Base-by-base conservation (phyloP, 495 filamentous ascomycete species). In the Neurospora terricola region DNA sequence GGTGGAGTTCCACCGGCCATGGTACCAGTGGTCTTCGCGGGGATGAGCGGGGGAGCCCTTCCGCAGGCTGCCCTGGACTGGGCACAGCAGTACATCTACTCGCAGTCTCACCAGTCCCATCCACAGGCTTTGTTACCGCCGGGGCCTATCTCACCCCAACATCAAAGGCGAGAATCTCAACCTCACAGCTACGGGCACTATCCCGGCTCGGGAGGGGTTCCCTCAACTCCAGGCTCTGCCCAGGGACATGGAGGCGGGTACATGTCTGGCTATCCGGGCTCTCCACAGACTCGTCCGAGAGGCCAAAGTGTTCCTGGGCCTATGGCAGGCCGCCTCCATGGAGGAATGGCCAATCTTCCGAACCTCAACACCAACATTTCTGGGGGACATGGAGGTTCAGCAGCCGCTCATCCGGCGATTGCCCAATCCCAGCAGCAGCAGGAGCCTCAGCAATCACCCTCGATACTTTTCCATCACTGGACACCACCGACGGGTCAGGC, bases 401-500 rank as follows among this genome's bases (percentile, higher is more conserved):
- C 71, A n/a, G 71, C 70, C n/a, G 59, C 76, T 43, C 83, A 84
- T 38, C 77, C 78, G 69, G 76, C 71, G 76, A 76, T 77, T 34
- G 74, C 73, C 23, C 77, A 80, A 43, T 72, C 79, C 62, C 83
- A 84, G 69, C 81, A 79, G 40, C 82, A 80, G 71, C 77, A 74
- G 45, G 87, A 87, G 72, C 75, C 86, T 40, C 86, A 87, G 59
- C 79, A 82, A 38, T 80, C 82, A n/a, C 84, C 92, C 8, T 89
- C 90, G 16, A 91, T 97, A 69, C 96, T 93, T 78, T 97, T 97
- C 74, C 94, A 97, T 78, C 93, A 97, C 77, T 97, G 93, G 93
- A 90, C 93, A 71, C 94, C 94, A 6, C 94, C 94, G 36, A 85
- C 83, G 16, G 86, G 87, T 8, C 89, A 90, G 80, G 80, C 84